phyloP scores from a whole-genome alignment of 352 stramenopile species.

The Phytophthora tubulina region DNA sequence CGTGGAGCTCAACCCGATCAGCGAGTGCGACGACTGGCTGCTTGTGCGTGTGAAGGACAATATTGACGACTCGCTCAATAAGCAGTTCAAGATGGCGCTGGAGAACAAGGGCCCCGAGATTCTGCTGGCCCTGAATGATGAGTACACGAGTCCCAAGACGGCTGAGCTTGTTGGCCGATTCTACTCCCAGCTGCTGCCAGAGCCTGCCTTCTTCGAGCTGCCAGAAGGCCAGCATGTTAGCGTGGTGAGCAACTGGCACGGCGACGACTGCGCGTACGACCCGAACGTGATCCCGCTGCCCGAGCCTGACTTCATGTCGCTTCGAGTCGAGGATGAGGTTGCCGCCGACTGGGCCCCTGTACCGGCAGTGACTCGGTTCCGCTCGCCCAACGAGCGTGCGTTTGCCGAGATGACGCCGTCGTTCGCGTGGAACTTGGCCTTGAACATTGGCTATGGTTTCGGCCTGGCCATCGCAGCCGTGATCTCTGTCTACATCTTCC shows the following conservation, averaged over 20 bases:
- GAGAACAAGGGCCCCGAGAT: constrained; percentile 64
- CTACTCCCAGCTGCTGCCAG: constrained; percentile 69
- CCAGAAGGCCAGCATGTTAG: constrained; percentile 53
- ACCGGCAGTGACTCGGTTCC: constrained; percentile 32
- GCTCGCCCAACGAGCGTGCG: constrained; percentile 45
- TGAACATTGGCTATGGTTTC: constrained; percentile 56
- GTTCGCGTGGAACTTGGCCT: constrained; percentile 40
- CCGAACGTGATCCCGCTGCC: constrained; percentile 52
- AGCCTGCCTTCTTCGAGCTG: constrained; percentile 66
- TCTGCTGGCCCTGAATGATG: constrained; percentile 84
- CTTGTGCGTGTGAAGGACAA: constrained; percentile 74
- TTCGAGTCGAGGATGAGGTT: constrained; percentile 28
- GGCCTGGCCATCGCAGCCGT: constrained; percentile 60
- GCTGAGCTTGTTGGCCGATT: constrained; percentile 66
- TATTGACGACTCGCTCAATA: constrained; percentile 44
- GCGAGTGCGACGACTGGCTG: constrained; percentile 85
- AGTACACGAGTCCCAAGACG: constrained; percentile 66
- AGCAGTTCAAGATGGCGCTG: constrained; percentile 53
- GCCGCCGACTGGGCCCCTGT: constrained; percentile 29
- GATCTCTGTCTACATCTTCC: constrained; percentile 69
- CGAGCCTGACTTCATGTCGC: constrained; percentile 40
- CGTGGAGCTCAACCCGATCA: constrained; percentile 73
- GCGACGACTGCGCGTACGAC: constrained; percentile 68
- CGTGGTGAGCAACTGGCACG: constrained; percentile 84
- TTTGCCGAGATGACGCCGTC: constrained; percentile 51